Base-by-base conservation (phyloP, 345 rosid species). In the Erucastrum elatum region DNA sequence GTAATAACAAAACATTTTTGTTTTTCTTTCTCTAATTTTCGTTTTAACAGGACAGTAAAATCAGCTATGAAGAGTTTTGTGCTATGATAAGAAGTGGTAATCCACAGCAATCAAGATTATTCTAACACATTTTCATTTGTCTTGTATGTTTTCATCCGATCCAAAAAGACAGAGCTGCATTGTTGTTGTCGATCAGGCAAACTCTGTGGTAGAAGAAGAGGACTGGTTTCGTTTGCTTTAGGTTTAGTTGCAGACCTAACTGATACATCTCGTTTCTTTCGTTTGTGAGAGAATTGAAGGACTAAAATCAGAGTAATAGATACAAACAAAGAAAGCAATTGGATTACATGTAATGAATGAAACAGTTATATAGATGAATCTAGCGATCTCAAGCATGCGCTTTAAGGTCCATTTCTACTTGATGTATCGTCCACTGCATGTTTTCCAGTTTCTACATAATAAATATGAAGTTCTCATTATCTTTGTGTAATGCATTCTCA, bases 391-490 rank as follows among this genome's bases (percentile, higher is more conserved):
- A 44, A 44, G 53, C 53, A 44, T 41, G 51, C n/a, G 94, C 68
- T 56, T 89, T 89, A 58, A 95, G 87, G 84, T 95, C 99, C 93
- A 88, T 90, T 75, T 95, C 97, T 12, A 93, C 94, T 87, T 95
- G 92, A 71, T 90, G 90, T 60, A 95, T 95, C 0, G 98, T 93
- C 98, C 99, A 95, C 76, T 91, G 96, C 99, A 93, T 90, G 60
- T 90, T 88, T 80, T 91, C 94, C 82, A 93, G 72, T 90, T 92
- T 93, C 98, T 95, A 93, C 53, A 79, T 1, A 41, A 64, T 51
- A 26, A 62, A 26, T 17, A 61, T 68, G 4, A 37, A 37, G 9
- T 58, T 59, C 63, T n/a, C 34, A 26, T 83, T 71, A 82, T 21
- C 7, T 63, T 55, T 33, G 75, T 62, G 53, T 41, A 11, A 44